phyloP scores from a whole-genome alignment of 768 basidiomycete species.

The Tylopilus cervinicoccineus region DNA sequence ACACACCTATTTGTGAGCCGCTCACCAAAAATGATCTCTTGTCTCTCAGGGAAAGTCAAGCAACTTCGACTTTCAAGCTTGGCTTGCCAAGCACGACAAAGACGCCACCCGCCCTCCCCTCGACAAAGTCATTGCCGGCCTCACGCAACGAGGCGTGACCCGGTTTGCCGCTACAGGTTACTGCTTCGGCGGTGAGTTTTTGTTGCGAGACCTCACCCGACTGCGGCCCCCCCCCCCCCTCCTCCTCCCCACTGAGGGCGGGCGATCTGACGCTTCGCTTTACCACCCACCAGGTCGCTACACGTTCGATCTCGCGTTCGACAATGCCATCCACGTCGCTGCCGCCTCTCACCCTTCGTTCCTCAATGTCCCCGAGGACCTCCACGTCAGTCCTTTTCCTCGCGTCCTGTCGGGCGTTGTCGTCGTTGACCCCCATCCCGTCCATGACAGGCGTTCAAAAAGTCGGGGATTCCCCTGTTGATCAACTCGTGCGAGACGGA shows the following conservation, averaged over 20 bases:
- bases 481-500: conserved; percentile 65
- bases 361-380: conserved; percentile 40
- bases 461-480: conserved; percentile 52
- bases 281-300: conserved; percentile 33
- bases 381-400: conserved; percentile 42
- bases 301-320: conserved; percentile 42
- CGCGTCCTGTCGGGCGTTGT: neutral
- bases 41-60: neutral
- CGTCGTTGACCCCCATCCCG: neutral
- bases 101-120: conserved; percentile 43
- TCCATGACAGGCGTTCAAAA: conserved; percentile 44
- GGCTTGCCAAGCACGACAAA: conserved; percentile 40
- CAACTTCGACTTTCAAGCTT: conserved; percentile 27
- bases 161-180: conserved; percentile 60
- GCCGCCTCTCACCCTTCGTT: conserved; percentile 47
- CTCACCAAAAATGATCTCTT: neutral
- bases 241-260: no score
- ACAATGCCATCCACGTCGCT: conserved; percentile 35
- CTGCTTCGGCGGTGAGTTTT: conserved; percentile 58
- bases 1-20: neutral
- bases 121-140: conserved; percentile 51
- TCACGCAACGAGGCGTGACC: conserved; percentile 58
- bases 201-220: no score
- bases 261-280: neutral
- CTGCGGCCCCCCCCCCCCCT: no score